Evolutionary conservation across 441 rosid species (phyloP), one percentile per base, ranked within the genome.

Genomic region (Macaranga tanarius): DNA sequence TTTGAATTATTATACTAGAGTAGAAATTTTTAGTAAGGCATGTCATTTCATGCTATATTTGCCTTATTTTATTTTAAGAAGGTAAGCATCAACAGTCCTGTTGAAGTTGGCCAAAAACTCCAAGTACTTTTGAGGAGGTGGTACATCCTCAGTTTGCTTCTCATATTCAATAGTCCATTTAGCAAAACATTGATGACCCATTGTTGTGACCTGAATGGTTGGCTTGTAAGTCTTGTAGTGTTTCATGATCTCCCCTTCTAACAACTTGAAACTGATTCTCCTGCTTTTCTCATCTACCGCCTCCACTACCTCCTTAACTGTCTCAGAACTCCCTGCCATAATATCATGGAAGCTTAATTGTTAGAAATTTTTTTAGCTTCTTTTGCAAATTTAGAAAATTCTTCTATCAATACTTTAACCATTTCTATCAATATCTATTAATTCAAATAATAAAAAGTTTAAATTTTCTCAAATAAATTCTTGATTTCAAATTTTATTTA

Each of bases 91-190:
- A 44, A 69, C 26, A 23, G 52, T 2, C 15, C 40, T 69, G 51
- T 11, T 69, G 63, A 56, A 55, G 23, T 57, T 55, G 13, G 40
- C 52, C 52, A 69, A 56, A 9, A 56, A 54, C 23, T 69, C 72
- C 63, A 69, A 15, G 63, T 69, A 56, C 13, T 22, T 56, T 4
- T 40, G 4, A 69, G 72, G 72, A 56, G 31, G 62, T 3, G 72
- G 63, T 31, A 42, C 10, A 17, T 15, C 34, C 1, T 69, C 72
- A 8, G 23, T 57, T 42, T 55, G 62, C 17, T 42, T 69, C 63
- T 69, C 72, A 22, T 56, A 69, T 42, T 69, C 63, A 7, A 69
- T 22, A 23, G 63, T 56, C 72, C 72, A 69, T 56, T 56, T 69
- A 25, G 54, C 62, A 10, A 68, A 68, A 34, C 7, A n/a, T 44